Evolutionary conservation across 768 basidiomycete species (phyloP).

Genomic region (Glaciozyma antarctica): DNA sequence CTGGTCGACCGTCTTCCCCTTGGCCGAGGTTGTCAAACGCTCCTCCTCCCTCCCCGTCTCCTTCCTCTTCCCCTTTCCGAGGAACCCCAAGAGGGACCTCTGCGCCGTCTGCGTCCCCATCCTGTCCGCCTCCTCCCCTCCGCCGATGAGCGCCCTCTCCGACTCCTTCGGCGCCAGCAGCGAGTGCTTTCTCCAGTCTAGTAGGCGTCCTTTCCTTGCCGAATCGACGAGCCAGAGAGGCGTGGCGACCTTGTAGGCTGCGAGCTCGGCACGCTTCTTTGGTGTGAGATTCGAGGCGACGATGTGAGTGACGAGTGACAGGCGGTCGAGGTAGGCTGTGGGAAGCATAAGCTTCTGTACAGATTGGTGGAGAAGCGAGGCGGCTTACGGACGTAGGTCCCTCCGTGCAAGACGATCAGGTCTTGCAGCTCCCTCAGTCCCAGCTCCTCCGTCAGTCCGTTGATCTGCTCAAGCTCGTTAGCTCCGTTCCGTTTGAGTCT

Average conservation of each 20-base stretch:
- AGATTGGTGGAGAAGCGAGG: conserved; percentile 47
- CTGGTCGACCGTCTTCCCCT: background rate
- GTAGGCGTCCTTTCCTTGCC: conserved; percentile 53
- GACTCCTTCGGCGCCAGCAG: conserved; percentile 9
- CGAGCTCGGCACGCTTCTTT: conserved; percentile 77
- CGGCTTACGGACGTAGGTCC: background rate
- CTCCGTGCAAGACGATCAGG: background rate
- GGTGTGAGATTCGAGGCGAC: conserved; percentile 84
- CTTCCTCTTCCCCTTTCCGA: background rate
- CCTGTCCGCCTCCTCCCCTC: background rate
- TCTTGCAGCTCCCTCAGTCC: background rate
- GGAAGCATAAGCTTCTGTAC: background rate
- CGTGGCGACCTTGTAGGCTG: conserved; percentile 76
- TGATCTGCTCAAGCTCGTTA: background rate
- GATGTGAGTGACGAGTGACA: conserved; percentile 80
- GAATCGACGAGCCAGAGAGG: conserved; percentile 85
- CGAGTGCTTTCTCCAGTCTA: conserved; percentile 67
- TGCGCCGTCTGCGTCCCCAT: conserved; percentile 23
- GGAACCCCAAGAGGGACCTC: conserved; percentile 22
- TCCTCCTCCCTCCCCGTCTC: background rate
- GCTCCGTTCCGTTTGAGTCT: background rate
- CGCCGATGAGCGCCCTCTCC: background rate
- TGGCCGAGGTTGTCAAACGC: too few species aligned
- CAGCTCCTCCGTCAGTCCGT: background rate
- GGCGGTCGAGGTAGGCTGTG: conserved; percentile 66